A percentile compares a stretch with the other conserved stretches of the same genome.
These are phyloP conservation scores for Atkinsonella texensis DNA, from an alignment of 2,329 filamentous ascomycete species.

Conservation along the genomic window DNA sequence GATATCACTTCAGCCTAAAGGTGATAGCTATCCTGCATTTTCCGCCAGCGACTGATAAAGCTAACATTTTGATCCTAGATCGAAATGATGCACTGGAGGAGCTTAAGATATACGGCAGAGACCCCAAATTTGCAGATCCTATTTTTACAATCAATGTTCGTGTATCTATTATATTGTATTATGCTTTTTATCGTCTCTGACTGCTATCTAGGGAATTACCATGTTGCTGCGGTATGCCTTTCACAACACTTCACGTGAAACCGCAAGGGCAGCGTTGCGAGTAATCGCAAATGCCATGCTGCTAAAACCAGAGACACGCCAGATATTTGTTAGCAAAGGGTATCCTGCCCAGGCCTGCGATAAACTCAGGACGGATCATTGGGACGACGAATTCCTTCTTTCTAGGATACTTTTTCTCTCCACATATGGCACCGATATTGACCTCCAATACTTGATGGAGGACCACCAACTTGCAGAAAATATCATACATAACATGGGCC, in stretches of 20 bases:
- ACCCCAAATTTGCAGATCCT: slow-evolving; percentile 58
- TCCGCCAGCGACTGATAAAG: background rate
- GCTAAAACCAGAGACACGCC: slow-evolving; percentile 34
- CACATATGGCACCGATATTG: slow-evolving; percentile 36
- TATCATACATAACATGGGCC: slow-evolving; percentile 56
- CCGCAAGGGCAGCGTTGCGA: slow-evolving; percentile 64
- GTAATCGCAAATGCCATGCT: slow-evolving; percentile 70
- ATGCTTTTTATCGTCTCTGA: slow-evolving; percentile 2
- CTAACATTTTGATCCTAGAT: slow-evolving; percentile 32
- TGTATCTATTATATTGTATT: background rate
- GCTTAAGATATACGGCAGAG: slow-evolving; percentile 56
- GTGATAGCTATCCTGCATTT: slow-evolving; percentile 31
- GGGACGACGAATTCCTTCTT: slow-evolving; percentile 76
- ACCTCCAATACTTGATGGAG: slow-evolving; percentile 35
- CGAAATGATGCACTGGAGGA: slow-evolving; percentile 49
- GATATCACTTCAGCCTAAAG: slow-evolving; percentile 43
- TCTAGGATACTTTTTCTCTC: slow-evolving; percentile 33
- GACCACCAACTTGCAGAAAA: slow-evolving; percentile 34
- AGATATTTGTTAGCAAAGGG: slow-evolving; percentile 30
- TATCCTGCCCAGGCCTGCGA: slow-evolving; percentile 52
- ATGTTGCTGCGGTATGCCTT: slow-evolving; percentile 65
- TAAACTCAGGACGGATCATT: slow-evolving; percentile 58
- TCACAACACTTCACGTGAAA: slow-evolving; percentile 46
- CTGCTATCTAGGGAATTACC: slow-evolving; percentile 52
- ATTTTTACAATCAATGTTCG: slow-evolving; percentile 72